Evolutionary conservation across 228 moss, liverwort and hornwort species (phyloP), one percentile per base, ranked within the genome.

Genomic region (Sphagnum magellanicum): DNA sequence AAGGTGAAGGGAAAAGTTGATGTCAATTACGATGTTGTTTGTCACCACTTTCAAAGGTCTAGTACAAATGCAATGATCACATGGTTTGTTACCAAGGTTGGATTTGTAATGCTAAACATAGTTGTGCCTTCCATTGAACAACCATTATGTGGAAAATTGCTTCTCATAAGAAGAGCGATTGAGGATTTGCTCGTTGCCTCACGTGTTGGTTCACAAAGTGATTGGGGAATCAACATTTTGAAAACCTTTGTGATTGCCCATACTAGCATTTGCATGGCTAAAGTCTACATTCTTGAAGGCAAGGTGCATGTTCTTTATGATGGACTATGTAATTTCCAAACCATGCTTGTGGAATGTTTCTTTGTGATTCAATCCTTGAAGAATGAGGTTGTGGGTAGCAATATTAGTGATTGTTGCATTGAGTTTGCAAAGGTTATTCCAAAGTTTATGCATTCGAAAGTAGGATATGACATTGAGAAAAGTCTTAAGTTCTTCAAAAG

Each of bases 21-120:
- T 52, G 67, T 79, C 16, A 76, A 76, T 50, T 77, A 79, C 14
- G 79, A 83, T 63, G 74, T 83, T 2, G 76, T 83, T 4, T 79
- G 83, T 47, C 83, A 83, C 58, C 79, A 76, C 66, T 83, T 83
- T 48, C 83, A 79, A 5, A 73, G 83, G 50, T 79, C 79, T 16
- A 83, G 79, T 68, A 79, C 83, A 5, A 79, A 83, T 61, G 83
- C 79, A 50, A 83, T 83, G 79, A 79, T 83, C 70, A 83, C 83
- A 10, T 83, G 83, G 79, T 76, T 79, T 13, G 79, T 83, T 4
- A 83, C 83, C 0, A 83, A 83, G 16, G 52, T 83, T 5, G 83
- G 79, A 0, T 79, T 83, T 53, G 83, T 79, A 10, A 67, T 83
- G 53, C 55, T 83, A 0, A 73, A 69, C 11, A 73, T 79, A 4